phyloP scores from a whole-genome alignment of 2,329 filamentous ascomycete species.

The Microsporum ferrugineum region DNA sequence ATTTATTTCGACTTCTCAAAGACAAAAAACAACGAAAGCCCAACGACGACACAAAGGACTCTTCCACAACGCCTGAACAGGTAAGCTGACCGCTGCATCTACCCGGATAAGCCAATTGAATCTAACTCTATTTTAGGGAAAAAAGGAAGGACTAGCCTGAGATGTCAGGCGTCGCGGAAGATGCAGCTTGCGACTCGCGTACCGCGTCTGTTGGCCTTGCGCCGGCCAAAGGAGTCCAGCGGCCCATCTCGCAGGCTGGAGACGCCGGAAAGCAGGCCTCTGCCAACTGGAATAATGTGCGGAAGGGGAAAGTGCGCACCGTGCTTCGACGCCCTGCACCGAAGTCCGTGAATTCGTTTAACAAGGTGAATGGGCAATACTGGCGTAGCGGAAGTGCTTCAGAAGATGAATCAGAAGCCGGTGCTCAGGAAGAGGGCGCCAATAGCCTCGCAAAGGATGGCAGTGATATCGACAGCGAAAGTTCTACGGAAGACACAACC shows the following conservation, averaged over 20 bases:
- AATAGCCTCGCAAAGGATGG: neutral
- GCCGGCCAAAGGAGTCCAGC: slow-evolving; percentile 22
- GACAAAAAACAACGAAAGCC: neutral
- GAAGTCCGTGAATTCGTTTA: slow-evolving; percentile 14
- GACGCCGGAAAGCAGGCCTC: slow-evolving; percentile 26
- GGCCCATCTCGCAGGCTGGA: slow-evolving; percentile 21
- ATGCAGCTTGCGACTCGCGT: slow-evolving; percentile 33
- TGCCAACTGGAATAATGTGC: slow-evolving; percentile 37
- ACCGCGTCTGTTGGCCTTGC: slow-evolving; percentile 35
- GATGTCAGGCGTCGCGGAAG: slow-evolving; percentile 16
- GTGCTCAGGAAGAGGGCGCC: neutral
- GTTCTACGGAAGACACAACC: neutral
- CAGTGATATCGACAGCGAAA: neutral
- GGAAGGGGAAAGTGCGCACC: slow-evolving; percentile 33
- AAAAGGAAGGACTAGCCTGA: neutral
- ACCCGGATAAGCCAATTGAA: neutral
- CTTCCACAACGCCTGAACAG: neutral
- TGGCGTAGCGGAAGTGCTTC: slow-evolving; percentile 28
- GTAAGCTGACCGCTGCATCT: neutral
- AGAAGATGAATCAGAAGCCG: neutral
- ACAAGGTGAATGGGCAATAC: slow-evolving; percentile 28
- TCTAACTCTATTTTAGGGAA: neutral
- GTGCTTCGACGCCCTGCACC: slow-evolving; percentile 25
- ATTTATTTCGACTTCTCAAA: neutral
- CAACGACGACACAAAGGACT: neutral